Evolutionary conservation across 83 land plant species (phyloP).

Genomic region (Picea abies): DNA sequence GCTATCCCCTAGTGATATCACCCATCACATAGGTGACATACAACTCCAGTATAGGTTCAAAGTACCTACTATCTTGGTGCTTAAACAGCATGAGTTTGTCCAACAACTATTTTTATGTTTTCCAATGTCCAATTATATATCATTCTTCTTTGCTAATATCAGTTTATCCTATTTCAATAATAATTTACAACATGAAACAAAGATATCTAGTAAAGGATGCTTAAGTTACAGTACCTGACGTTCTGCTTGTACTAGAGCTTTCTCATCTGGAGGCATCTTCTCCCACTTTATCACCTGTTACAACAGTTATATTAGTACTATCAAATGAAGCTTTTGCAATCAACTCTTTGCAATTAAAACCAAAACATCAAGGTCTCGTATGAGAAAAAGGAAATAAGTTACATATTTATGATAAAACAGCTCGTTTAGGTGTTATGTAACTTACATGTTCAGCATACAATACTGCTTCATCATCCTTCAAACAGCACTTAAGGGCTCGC

Average conservation of each 20-base stretch:
- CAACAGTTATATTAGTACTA: background rate
- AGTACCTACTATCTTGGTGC: background rate
- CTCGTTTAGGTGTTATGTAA: background rate
- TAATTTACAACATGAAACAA: background rate
- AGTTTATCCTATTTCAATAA: background rate
- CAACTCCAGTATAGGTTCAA: background rate
- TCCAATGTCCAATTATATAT: too few species aligned
- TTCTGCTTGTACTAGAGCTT: conserved; percentile 9
- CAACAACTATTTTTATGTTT: background rate
- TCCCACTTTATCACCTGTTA: conserved; percentile 14
- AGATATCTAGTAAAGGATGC: background rate
- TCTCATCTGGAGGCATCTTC: conserved; percentile 16
- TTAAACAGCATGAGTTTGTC: background rate
- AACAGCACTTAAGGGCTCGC: conserved; percentile 43
- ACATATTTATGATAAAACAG: background rate
- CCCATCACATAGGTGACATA: too few species aligned
- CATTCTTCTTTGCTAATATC: background rate
- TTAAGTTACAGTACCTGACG: background rate
- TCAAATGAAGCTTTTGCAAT: conserved; percentile 1
- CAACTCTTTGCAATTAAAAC: background rate
- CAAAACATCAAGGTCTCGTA: background rate
- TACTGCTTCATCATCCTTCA: conserved; percentile 46
- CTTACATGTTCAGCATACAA: conserved; percentile 48
- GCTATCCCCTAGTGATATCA: too few species aligned
- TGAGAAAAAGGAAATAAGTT: background rate